Percentiles rank a stretch among this genome's conserved stretches.
These are phyloP conservation scores for Filobasidium wieringae DNA, from an alignment of 768 basidiomycete species.

Conservation along the genomic window DNA sequence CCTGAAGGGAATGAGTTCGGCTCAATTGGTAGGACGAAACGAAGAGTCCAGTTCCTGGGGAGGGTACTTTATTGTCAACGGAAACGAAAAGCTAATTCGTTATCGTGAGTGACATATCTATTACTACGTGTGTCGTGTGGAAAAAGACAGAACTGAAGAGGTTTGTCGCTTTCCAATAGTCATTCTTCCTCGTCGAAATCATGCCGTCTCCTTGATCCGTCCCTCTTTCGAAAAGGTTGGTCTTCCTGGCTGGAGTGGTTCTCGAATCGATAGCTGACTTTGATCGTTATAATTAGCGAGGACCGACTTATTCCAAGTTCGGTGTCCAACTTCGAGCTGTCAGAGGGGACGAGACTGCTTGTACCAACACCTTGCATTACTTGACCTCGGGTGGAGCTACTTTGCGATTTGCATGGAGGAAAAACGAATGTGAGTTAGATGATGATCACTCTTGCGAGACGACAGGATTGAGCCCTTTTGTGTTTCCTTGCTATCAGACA, in stretches of 20 bases:
- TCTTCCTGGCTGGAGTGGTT: not conserved
- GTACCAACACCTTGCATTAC: slow-evolving; percentile 95
- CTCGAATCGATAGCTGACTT: not conserved
- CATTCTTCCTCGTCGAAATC: slow-evolving; percentile 87
- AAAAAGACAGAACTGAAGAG: slow-evolving; percentile 23
- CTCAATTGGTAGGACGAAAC: slow-evolving; percentile 73
- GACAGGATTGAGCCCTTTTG: too few species aligned
- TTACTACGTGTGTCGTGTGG: too few species aligned
- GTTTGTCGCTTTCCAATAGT: slow-evolving; percentile 35
- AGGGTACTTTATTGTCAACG: slow-evolving; percentile 96
- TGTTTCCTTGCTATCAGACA: slow-evolving; percentile 18
- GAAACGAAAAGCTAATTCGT: slow-evolving; percentile 95
- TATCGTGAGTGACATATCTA: slow-evolving; percentile 47
- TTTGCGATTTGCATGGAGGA: slow-evolving; percentile 89
- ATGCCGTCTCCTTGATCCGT: slow-evolving; percentile 83
- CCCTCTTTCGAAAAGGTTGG: slow-evolving; percentile 54
- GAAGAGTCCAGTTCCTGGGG: slow-evolving; percentile 99
- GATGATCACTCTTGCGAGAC: slow-evolving; percentile 40
- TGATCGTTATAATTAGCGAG: slow-evolving; percentile 47
- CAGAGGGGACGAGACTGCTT: slow-evolving; percentile 79
- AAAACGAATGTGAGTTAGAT: slow-evolving; percentile 63
- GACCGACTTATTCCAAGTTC: slow-evolving; percentile 85
- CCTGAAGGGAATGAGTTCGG: slow-evolving; percentile 68
- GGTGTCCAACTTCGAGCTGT: slow-evolving; percentile 94
- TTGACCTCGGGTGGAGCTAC: slow-evolving; percentile 93